Percentiles rank a stretch among this genome's conserved stretches.
phyloP scores from a whole-genome alignment of 495 filamentous ascomycete genomes.

The Hypoxylon trugodes region DNA sequence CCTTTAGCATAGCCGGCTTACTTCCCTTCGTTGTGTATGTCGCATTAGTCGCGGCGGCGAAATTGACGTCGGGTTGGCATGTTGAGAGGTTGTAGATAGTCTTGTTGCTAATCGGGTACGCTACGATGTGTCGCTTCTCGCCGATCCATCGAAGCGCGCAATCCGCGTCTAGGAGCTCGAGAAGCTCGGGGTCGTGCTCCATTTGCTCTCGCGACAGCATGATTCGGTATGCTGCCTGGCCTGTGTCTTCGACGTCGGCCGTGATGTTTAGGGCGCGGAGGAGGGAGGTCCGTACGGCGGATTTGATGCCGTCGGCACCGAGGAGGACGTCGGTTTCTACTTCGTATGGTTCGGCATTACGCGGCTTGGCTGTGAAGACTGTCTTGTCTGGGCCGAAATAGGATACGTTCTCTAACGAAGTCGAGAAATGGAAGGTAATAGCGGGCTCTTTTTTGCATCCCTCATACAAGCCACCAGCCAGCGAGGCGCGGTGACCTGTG shows the following conservation, averaged over 20 bases:
- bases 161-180: constrained; percentile 70
- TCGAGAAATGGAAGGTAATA: constrained; percentile 76
- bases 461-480: constrained; percentile 73
- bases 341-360: constrained; percentile 62
- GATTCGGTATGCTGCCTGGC: constrained; percentile 86
- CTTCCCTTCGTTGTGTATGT: constrained; percentile 79
- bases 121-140: constrained; percentile 80
- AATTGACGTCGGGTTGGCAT: constrained; percentile 76
- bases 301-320: constrained; percentile 79
- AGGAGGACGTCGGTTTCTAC: constrained; percentile 75
- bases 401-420: constrained; percentile 59
- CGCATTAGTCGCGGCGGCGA: constrained; percentile 73
- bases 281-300: constrained; percentile 67
- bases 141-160: constrained; percentile 83
- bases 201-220: constrained; percentile 76
- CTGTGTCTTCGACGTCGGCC: constrained; percentile 71
- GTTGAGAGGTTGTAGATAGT: constrained; percentile 82
- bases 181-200: constrained; percentile 70
- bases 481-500: constrained; percentile 77
- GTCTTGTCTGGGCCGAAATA: constrained; percentile 63
- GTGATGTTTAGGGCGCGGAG: constrained; percentile 62
- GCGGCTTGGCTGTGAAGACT: constrained; percentile 64
- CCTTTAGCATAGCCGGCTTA: constrained; percentile 71
- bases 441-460: constrained; percentile 69
- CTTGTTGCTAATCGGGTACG: constrained; percentile 78